Base-by-base conservation (phyloP, 192 early-diverging fungal species). In the Mortierella antarctica region DNA sequence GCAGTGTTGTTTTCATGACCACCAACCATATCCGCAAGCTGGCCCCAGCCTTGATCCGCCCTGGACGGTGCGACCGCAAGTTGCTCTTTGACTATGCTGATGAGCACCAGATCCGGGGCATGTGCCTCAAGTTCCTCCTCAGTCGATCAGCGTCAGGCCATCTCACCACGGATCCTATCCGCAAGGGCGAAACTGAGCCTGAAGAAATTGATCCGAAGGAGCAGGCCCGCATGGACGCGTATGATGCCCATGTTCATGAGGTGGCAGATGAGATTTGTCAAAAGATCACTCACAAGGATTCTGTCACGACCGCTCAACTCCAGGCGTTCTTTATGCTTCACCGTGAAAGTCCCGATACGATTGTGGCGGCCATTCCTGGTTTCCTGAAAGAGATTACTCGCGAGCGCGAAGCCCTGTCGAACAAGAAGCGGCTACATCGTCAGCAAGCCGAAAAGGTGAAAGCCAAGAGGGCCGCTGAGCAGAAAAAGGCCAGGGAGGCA, bases 31-130 rank as follows among this genome's bases (percentile, higher is more conserved):
- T 85, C 31, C 72, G 68, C n/a, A 69, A 79, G 23, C 66, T 87
- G 17, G 74, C 83, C 39, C 86, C 87, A 31, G 87, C 87, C 23
- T 67, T 88, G 46, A 73, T 87, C 49, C 86, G 87, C 39, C 87
- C 87, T 67, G 87, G 87, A 8, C 87, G 87, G 21, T 74, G 86
- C 48, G 87, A 88, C 57, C 65, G 82, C 50, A 85, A 86, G 70
- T 70, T 88, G 62, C 81, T 85, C 57, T 71, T 88, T 65, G 86
- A 85, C 18, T 82, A 85, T 67, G 84, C 86, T 0, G 76, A 85
- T 40, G 65, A 83, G 44, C 71, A 68, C 46, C 86, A 88, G 67
- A 79, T 86, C 42, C 54, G 57, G 0, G 71, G 73, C 10, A 84
- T 88, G 83, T 88, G 77, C 81, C 60, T 80, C 31, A 80, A 80